Evolutionary conservation across 1,139 yeast genomes (phyloP).

Genomic region (Fermentozyma sake): DNA sequence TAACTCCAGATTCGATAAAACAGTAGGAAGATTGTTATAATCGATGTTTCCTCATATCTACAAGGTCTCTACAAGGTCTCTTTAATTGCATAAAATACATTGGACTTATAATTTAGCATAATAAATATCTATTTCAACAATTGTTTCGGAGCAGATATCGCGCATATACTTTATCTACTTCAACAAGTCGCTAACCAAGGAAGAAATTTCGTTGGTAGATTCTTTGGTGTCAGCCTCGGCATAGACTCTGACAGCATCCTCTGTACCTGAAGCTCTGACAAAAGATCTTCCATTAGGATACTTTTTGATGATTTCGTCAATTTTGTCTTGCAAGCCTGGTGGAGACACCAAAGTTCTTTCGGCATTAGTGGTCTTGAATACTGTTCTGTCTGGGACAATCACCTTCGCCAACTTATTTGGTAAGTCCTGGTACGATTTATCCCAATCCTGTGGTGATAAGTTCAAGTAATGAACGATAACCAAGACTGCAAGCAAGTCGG

Average conservation of each 20-base stretch:
- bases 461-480: conserved; percentile 57
- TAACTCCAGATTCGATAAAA: conserved; percentile 87
- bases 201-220: conserved; percentile 30
- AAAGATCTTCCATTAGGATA: conserved; percentile 74
- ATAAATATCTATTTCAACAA: too few species aligned
- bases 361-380: conserved; percentile 84
- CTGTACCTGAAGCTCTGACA: conserved; percentile 97
- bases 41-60: conserved; percentile 91
- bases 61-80: too few species aligned
- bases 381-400: conserved; percentile 73
- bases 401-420: conserved; percentile 84
- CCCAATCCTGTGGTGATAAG: conserved; percentile 67
- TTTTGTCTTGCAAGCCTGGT: conserved; percentile 65
- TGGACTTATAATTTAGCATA: too few species aligned
- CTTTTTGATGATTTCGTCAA: conserved; percentile 60
- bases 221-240: conserved; percentile 70
- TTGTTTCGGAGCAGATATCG: too few species aligned
- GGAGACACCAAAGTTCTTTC: conserved; percentile 82
- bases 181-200: conserved; percentile 30
- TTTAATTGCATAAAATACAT: too few species aligned
- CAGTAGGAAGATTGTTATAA: conserved; percentile 89
- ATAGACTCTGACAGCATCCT: conserved; percentile 92
- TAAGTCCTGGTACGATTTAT: conserved; percentile 69
- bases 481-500: conserved; percentile 78
- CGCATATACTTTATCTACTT: conserved; percentile 13